Evolutionary conservation across 2,329 filamentous ascomycete species (phyloP).

Genomic region (Zymoseptoria tritici): DNA sequence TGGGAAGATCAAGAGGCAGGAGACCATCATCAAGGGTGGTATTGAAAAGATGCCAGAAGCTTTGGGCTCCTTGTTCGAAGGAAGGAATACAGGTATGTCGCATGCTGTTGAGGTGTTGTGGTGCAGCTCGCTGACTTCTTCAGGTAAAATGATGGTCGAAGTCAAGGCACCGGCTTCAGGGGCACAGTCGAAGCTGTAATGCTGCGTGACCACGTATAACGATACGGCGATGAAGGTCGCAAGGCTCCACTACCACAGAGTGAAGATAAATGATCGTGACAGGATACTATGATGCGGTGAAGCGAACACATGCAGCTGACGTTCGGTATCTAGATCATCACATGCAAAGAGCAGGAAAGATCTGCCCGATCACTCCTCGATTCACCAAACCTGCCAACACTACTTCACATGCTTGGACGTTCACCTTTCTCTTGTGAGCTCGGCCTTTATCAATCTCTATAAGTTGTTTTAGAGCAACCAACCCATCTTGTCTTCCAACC

Average conservation of each 20-base stretch:
- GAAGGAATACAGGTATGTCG: slow-evolving; percentile 42
- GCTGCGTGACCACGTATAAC: background rate
- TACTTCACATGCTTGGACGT: background rate
- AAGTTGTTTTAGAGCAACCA: background rate
- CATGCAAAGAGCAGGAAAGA: background rate
- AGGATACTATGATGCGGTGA: background rate
- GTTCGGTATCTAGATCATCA: background rate
- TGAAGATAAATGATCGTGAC: background rate
- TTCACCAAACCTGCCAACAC: background rate
- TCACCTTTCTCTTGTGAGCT: background rate
- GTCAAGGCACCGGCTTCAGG: slow-evolving; percentile 8
- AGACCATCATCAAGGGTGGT: slow-evolving; percentile 40
- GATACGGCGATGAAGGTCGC: background rate
- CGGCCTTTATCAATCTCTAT: background rate
- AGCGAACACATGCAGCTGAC: background rate
- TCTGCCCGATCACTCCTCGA: background rate
- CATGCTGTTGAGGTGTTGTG: background rate
- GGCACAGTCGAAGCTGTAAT: slow-evolving; percentile 10
- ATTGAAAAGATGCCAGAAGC: slow-evolving; percentile 44
- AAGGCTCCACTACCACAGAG: background rate
- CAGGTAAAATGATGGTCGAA: slow-evolving; percentile 17
- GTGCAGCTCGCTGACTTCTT: background rate
- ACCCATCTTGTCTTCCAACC: background rate
- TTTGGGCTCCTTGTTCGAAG: slow-evolving; percentile 41
- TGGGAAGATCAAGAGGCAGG: slow-evolving; percentile 46